Evolutionary conservation across 768 basidiomycete species (phyloP).

Genomic region (Suillus hirtellus): DNA sequence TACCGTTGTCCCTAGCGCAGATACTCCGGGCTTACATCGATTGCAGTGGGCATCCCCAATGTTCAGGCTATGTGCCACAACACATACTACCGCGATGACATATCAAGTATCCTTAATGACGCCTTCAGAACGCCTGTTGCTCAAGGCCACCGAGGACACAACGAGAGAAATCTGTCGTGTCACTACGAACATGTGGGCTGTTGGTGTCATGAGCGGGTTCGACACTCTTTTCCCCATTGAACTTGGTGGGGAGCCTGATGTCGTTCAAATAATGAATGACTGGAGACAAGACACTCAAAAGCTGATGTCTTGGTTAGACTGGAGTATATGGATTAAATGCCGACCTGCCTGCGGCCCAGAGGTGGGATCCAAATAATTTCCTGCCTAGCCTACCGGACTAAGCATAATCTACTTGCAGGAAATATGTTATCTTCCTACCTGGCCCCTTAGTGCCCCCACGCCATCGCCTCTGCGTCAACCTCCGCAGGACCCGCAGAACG

Average conservation of each 20-base stretch:
- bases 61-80: constrained; percentile 15
- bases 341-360: constrained; percentile 18
- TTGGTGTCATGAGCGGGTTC: constrained; percentile 18
- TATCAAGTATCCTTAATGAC: constrained; percentile 11
- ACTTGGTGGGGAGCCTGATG: not conserved
- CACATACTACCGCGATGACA: constrained; percentile 12
- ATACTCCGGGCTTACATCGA: not conserved
- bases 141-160: constrained; percentile 15
- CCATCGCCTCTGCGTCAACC: no score
- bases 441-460: constrained; percentile 15
- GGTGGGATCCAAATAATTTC: constrained; percentile 10
- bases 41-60: constrained; percentile 14
- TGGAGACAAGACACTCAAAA: constrained; percentile 15
- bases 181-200: constrained; percentile 21
- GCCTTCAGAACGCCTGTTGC: constrained; percentile 15
- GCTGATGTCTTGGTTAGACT: constrained; percentile 26
- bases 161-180: constrained; percentile 23
- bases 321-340: constrained; percentile 26
- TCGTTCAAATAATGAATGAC: constrained; percentile 8
- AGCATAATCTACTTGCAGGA: constrained; percentile 17
- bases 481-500: not conserved
- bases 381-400: not conserved
- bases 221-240: not conserved
- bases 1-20: constrained; percentile 10
- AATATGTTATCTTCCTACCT: constrained; percentile 30